Conservation (phyloP, 306 rosid species). For the Parietaria judaica region DNA sequence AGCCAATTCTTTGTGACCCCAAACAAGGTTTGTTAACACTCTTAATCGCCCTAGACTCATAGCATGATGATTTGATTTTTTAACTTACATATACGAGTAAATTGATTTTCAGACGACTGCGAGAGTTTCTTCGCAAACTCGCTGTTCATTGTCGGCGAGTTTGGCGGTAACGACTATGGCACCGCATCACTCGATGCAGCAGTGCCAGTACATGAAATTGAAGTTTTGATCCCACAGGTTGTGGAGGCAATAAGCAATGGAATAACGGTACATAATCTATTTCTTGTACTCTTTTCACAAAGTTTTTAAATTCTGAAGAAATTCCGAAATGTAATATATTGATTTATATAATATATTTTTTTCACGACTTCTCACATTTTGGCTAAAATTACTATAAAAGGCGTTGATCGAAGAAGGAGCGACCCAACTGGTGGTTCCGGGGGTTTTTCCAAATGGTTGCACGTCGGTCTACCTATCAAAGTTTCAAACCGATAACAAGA, state of each 20-base stretch:
- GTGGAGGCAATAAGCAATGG: slow-evolving; percentile 38
- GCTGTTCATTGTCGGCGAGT: slow-evolving; percentile 66
- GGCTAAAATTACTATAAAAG: slow-evolving; percentile 10
- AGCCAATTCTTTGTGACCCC: slow-evolving; percentile 45
- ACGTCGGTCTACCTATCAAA: slow-evolving; percentile 41
- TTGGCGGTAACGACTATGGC: slow-evolving; percentile 77
- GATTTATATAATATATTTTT: no score
- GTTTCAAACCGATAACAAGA: slow-evolving; percentile 26
- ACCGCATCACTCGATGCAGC: slow-evolving; percentile 30
- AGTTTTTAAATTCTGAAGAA: no score
- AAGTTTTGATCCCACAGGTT: slow-evolving; percentile 32
- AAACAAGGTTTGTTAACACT: slow-evolving; percentile 29
- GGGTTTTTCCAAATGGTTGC: slow-evolving; percentile 65
- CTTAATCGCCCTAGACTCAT: no score
- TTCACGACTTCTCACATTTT: no score
- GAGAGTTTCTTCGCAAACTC: slow-evolving; percentile 42
- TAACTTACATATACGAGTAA: no score
- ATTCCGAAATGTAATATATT: no score
- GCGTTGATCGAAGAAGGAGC: slow-evolving; percentile 65
- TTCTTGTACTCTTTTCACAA: no score
- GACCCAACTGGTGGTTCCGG: slow-evolving; percentile 52
- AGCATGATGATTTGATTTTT: no score
- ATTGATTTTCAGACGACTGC: slow-evolving; percentile 34
- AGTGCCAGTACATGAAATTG: slow-evolving; percentile 36
- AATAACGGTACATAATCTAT: slow-evolving; percentile 26